Evolutionary conservation across 2,329 filamentous ascomycete genomes (phyloP), one percentile per base, ranked within the genome.

Genomic region (Fusarium equiseti): DNA sequence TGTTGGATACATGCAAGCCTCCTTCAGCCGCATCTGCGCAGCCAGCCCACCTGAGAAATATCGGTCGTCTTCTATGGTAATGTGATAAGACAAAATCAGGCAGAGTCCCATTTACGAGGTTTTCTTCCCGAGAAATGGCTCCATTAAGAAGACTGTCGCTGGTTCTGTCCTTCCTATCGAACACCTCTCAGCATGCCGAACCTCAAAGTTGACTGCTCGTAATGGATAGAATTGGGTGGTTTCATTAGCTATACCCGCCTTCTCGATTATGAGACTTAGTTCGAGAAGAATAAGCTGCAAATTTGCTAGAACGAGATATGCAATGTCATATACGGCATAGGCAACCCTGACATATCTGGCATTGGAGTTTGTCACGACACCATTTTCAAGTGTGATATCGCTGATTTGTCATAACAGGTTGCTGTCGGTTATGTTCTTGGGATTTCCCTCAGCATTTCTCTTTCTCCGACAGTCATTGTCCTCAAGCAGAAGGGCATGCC

Each of bases 281-380:
- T 66, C 22, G 20, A 62, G 4, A 20, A 8, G 20, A 12, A 29
- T 4, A 45, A 27, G 8, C 27, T 75, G 31, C 15, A 31, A 18
- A 2, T 18, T 4, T 72, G 68, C 9, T 60, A 42, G 45, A n/a
- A 11, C n/a, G 48, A 70, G 32, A 74, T 68, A 22, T 73, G 68
- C n/a, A 66, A 27, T 8, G 57, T 61, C 15, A 40, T 73, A 8
- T 74, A 75, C 18, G 68, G 73, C 6, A 60, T 44, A 6, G 65
- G 65, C 3, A 75, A 74, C 20, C 67, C 71, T 18, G 71, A 74
- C 20, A 75, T 75, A 38, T 73, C 71, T 5, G 71, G 70, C 11
- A 73, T 75, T 46, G 73, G 65, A 10, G 73, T 74, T 20, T 5
- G 62, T 58, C n/a, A n/a, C 22, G 4, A 27, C 32, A 8, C n/a